Conservation (phyloP, 2,329 filamentous ascomycete genomes). For the Rutstroemia sp. region DNA sequence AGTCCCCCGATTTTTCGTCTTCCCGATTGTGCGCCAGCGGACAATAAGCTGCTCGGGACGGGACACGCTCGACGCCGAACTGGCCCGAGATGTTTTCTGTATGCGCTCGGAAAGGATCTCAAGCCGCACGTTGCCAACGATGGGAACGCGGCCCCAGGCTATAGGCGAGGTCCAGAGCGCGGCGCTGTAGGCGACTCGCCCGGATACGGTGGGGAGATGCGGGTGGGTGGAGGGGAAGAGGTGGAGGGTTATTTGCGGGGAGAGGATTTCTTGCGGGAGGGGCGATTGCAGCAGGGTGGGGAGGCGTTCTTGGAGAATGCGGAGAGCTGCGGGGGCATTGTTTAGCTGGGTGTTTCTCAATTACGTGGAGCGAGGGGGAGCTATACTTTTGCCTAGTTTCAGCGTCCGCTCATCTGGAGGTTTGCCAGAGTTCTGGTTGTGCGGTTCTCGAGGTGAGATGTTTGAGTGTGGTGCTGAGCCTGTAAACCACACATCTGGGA, state of each 20-base stretch:
- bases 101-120: constrained; percentile 88
- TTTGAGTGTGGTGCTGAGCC: constrained; percentile 26
- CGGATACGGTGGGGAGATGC: constrained; percentile 85
- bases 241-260: constrained; percentile 63
- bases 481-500: constrained; percentile 39
- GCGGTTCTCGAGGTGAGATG: constrained; percentile 4
- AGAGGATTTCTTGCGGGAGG: constrained; percentile 67
- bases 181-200: constrained; percentile 82
- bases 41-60: constrained; percentile 78
- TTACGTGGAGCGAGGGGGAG: background rate
- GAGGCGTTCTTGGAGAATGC: constrained; percentile 58
- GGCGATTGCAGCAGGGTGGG: constrained; percentile 60
- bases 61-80: background rate
- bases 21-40: constrained; percentile 69
- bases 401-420: constrained; percentile 49
- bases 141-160: constrained; percentile 87
- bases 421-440: constrained; percentile 22
- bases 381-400: constrained; percentile 38
- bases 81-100: constrained; percentile 26
- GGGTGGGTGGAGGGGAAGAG: constrained; percentile 73
- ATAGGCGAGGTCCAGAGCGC: constrained; percentile 94
- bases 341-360: background rate
- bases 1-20: constrained; percentile 35
- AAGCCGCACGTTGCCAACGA: constrained; percentile 83
- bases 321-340: constrained; percentile 41